These are phyloP conservation scores for Excoecaria cochinchinensis DNA, from an alignment of 345 rosid genomes.

Conservation along the genomic window DNA sequence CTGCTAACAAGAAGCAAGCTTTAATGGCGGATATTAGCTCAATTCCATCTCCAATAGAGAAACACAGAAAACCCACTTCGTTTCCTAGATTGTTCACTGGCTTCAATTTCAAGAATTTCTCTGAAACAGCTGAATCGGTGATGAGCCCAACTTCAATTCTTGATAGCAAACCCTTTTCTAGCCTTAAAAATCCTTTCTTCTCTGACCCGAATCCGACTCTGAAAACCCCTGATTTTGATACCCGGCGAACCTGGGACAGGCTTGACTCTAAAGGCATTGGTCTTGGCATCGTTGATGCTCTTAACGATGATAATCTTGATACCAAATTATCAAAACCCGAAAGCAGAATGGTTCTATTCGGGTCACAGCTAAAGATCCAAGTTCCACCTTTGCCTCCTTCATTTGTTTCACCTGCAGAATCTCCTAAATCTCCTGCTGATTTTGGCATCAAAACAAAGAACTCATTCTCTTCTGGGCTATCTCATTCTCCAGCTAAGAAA, in stretches of 20 bases:
- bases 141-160: conserved; percentile 91
- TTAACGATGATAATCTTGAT: conserved; percentile 36
- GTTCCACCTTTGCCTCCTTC: conserved; percentile 48
- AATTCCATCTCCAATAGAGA: conserved; percentile 34
- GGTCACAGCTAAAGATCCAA: conserved; percentile 80
- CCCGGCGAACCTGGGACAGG: conserved; percentile 41
- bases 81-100: conserved; percentile 67
- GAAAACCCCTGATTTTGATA: conserved; percentile 41
- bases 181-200: conserved; percentile 62
- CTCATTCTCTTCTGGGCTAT: conserved; percentile 34
- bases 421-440: conserved; percentile 59
- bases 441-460: conserved; percentile 66
- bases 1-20: conserved; percentile 26
- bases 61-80: conserved; percentile 48
- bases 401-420: conserved; percentile 32
- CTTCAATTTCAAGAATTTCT: conserved; percentile 48
- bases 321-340: conserved; percentile 45
- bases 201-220: conserved; percentile 38
- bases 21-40: conserved; percentile 51
- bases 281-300: conserved; percentile 68
- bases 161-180: conserved; percentile 68
- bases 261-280: conserved; percentile 58
- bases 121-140: conserved; percentile 48
- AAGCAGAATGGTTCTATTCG: conserved; percentile 58
- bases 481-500: conserved; percentile 37